phyloP scores from a whole-genome alignment of 805 yeast genomes.

The Hanseniaspora occidentalis region DNA sequence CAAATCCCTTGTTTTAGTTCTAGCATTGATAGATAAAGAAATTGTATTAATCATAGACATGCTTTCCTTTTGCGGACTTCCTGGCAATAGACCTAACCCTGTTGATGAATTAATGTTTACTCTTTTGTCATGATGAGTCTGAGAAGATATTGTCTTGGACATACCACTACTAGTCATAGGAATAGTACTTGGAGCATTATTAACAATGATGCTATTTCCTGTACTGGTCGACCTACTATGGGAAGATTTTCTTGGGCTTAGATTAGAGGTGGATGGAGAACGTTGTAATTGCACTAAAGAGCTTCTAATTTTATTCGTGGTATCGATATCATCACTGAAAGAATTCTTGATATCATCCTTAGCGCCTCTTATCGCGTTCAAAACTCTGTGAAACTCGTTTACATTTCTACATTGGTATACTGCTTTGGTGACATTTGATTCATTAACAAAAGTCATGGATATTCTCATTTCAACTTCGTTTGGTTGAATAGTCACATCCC shows the following conservation, averaged over 20 bases:
- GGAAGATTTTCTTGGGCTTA: constrained; percentile 8
- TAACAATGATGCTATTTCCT: constrained; percentile 11
- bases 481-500: constrained; percentile 39
- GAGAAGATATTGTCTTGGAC: no score
- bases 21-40: constrained; percentile 47
- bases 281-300: constrained; percentile 30
- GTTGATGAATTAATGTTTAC: no score
- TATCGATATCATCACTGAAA: constrained; percentile 35
- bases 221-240: constrained; percentile 1
- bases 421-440: constrained; percentile 5
- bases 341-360: constrained; percentile 47
- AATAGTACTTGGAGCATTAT: neutral
- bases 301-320: constrained; percentile 31
- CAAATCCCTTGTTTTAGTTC: constrained; percentile 40
- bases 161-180: no score
- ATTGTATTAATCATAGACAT: constrained; percentile 36
- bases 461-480: constrained; percentile 12
- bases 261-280: constrained; percentile 11
- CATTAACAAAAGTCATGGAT: constrained; percentile 12
- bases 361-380: constrained; percentile 47
- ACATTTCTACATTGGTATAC: constrained; percentile 17
- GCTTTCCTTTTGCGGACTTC: constrained; percentile 2
- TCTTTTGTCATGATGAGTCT: no score
- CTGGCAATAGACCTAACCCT: no score
- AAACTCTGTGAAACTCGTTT: constrained; percentile 28